Base-by-base conservation (phyloP, 805 yeast species). In the Wickerhamia fluorescens region DNA sequence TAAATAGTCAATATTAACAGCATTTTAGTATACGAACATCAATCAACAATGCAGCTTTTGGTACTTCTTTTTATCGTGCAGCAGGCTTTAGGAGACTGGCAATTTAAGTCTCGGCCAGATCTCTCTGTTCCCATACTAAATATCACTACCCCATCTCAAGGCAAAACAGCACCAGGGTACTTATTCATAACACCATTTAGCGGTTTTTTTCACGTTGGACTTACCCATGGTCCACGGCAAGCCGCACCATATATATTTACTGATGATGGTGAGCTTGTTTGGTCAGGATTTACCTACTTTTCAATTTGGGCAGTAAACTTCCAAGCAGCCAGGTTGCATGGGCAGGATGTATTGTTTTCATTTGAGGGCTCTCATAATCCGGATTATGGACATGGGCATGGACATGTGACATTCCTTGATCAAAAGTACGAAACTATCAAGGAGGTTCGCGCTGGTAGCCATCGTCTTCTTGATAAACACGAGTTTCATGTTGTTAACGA, bases 311-410 rank as follows among this genome's bases (percentile, higher is more conserved):
- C 27, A 2, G 37, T 34, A 11, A 34, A 34, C 26, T 34, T 34
- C 34, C 37, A 34, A 31, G 30, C 30, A 12, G 21, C 34, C n/a
- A 15, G 23, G 4, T 25, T 30, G 22, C 16, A 35, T 18, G 59
- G 53, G 5, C 36, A 45, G 24, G 53, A 47, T 26, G 35, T 45
- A 9, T 32, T 58, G 7, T 57, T 48, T 28, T 45, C 56, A 5
- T 56, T 56, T 34, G 64, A 58, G 42, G 64, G 62, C 3, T 40
- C 50, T 19, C 59, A 52, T 31, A 55, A 53, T 29, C 42, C 62
- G 16, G 33, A 27, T 12, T 39, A 40, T 22, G 49, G 49, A 6
- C 51, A 46, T 25, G 49, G 49, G 2, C 49, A 46, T 33, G 59
- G 58, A 11, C 66, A 56, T 32, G 38, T 53, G 24, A 55, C 58